Percentiles rank a stretch among this genome's conserved stretches.
Evolutionary conservation across 2,329 filamentous ascomycete species (phyloP).

Genomic region (Akanthomyces lecanii): DNA sequence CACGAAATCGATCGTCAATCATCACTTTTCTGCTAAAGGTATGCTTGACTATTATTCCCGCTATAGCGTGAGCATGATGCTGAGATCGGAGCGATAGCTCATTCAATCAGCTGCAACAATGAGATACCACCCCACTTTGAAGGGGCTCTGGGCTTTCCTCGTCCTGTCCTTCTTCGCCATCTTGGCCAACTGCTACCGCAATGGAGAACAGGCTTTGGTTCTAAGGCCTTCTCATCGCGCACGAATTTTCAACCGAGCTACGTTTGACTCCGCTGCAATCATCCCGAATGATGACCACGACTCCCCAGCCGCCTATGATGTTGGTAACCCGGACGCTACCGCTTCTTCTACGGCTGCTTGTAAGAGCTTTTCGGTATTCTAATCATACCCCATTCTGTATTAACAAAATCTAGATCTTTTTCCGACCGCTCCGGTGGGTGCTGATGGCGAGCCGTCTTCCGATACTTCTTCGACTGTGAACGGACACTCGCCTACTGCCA

Average conservation of each 20-base stretch:
- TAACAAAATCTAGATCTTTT: not conserved
- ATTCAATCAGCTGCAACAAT: not conserved
- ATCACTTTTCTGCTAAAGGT: not conserved
- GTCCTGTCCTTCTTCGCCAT: not conserved
- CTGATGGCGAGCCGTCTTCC: not conserved
- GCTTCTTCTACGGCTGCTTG: not conserved
- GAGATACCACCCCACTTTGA: not conserved
- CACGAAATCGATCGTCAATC: not conserved
- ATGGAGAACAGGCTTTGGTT: not conserved
- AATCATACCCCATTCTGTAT: not conserved
- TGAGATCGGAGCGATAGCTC: not conserved
- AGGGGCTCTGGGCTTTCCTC: not conserved
- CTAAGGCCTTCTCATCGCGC: not conserved
- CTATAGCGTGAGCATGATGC: not conserved
- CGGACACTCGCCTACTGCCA: not conserved
- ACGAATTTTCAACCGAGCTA: not conserved
- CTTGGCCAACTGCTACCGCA: not conserved
- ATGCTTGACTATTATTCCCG: not conserved
- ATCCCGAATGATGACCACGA: not conserved
- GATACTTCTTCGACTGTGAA: not conserved
- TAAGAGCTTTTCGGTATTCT: not conserved
- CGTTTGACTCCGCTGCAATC: too few species aligned
- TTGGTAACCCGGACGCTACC: not conserved
- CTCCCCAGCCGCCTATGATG: constrained; percentile 10
- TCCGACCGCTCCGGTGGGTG: not conserved